These are phyloP conservation scores for Penicillium silybi DNA, from an alignment of 495 filamentous ascomycete genomes.

Conservation along the genomic window DNA sequence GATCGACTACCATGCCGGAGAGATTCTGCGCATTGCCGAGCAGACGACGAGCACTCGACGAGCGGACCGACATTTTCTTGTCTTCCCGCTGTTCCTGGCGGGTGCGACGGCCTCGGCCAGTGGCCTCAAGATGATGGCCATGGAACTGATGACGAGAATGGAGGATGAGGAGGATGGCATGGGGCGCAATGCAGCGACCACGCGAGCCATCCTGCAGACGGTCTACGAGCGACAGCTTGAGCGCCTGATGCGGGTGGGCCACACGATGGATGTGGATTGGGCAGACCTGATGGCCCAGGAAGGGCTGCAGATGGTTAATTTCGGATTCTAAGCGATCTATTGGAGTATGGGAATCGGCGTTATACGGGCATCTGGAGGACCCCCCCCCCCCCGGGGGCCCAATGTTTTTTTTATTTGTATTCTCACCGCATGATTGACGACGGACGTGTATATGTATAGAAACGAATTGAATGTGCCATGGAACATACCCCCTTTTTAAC, in stretches of 20 bases:
- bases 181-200: conserved; percentile 45
- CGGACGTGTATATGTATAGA: conserved; percentile 17
- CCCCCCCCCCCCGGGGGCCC: too few relatives aligned
- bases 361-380: conserved; percentile 3
- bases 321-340: conserved; percentile 13
- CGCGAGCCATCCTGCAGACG: conserved; percentile 44
- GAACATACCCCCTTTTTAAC: background rate
- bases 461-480: conserved; percentile 8
- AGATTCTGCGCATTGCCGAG: conserved; percentile 45
- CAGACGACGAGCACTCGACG: conserved; percentile 22
- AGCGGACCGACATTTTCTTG: conserved; percentile 43
- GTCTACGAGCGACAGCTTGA: conserved; percentile 49
- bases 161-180: conserved; percentile 45
- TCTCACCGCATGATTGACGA: conserved; percentile 17
- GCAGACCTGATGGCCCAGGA: conserved; percentile 39
- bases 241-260: conserved; percentile 30
- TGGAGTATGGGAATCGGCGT: conserved; percentile 5
- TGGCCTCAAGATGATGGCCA: conserved; percentile 45
- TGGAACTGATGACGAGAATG: conserved; percentile 48
- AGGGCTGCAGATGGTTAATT: conserved; percentile 43
- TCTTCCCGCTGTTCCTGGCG: conserved; percentile 57
- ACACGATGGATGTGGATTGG: conserved; percentile 44
- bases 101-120: conserved; percentile 42
- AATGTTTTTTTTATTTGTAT: conserved; percentile 8
- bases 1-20: conserved; percentile 38